These are phyloP conservation scores for Penicillium macrosclerotiorum DNA, from an alignment of 495 filamentous ascomycete species.

Conservation along the genomic window DNA sequence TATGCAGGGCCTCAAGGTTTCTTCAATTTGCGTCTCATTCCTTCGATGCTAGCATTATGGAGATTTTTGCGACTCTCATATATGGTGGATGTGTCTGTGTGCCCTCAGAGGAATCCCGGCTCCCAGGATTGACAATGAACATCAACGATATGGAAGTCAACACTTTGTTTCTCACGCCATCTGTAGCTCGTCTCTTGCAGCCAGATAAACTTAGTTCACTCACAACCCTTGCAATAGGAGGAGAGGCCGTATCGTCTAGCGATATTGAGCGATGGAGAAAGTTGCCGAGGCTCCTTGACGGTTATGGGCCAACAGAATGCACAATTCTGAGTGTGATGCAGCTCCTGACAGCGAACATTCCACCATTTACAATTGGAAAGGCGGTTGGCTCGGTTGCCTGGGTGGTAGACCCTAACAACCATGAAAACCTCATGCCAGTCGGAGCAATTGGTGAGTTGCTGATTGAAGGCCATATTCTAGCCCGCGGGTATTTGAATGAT, in stretches of 20 bases:
- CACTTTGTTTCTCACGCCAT: constrained; percentile 29
- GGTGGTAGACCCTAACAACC: constrained; percentile 37
- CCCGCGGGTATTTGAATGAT: constrained; percentile 39
- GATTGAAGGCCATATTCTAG: constrained; percentile 41
- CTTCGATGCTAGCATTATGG: constrained; percentile 56
- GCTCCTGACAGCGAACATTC: constrained; percentile 14
- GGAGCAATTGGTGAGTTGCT: constrained; percentile 45
- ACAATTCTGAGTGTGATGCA: constrained; percentile 7
- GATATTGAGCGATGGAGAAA: background rate
- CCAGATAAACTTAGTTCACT: background rate
- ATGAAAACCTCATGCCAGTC: constrained; percentile 34
- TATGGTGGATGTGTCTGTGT: constrained; percentile 56
- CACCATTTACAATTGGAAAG: too few relatives aligned
- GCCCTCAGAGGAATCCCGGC: constrained; percentile 45
- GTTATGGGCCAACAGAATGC: constrained; percentile 28
- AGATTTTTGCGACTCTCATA: constrained; percentile 59
- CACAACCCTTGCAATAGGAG: background rate
- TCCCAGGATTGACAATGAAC: constrained; percentile 16
- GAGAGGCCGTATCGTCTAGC: background rate
- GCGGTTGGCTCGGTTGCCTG: constrained; percentile 21
- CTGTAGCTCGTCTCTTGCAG: constrained; percentile 27
- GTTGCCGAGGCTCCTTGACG: constrained; percentile 23
- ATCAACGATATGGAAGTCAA: constrained; percentile 20
- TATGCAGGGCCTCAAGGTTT: constrained; percentile 6
- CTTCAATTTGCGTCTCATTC: constrained; percentile 62